These are phyloP conservation scores for Castanea crenata DNA, from an alignment of 306 rosid genomes.

Conservation along the genomic window DNA sequence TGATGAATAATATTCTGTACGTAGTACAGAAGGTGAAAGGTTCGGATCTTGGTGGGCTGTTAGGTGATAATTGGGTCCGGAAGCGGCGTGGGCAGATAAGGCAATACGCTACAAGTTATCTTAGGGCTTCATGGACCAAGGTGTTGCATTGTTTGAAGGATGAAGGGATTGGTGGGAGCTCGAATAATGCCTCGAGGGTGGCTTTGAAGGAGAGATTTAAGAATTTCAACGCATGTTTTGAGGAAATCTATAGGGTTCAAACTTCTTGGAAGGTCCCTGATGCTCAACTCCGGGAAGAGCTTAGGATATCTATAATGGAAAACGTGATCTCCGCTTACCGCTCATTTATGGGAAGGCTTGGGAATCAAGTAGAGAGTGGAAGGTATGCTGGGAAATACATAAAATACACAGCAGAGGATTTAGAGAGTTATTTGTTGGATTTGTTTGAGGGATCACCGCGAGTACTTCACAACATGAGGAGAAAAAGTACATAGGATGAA, in stretches of 20 bases:
- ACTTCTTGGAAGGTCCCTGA: conserved; percentile 94
- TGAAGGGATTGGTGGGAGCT: conserved; percentile 83
- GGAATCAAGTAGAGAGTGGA: conserved; percentile 79
- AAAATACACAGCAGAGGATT: conserved; percentile 81
- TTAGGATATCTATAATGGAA: conserved; percentile 80
- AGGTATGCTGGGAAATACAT: conserved; percentile 80
- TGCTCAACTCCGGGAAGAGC: conserved; percentile 86
- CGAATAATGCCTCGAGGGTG: conserved; percentile 70
- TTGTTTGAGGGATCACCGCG: conserved; percentile 83
- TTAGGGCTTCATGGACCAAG: conserved; percentile 93
- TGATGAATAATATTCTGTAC: conserved; percentile 85
- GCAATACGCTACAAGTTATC: conserved; percentile 83
- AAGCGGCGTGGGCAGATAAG: conserved; percentile 81
- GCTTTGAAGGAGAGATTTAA: conserved; percentile 94
- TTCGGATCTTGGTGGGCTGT: conserved; percentile 70
- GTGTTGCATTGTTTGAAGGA: conserved; percentile 84
- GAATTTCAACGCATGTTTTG: conserved; percentile 83
- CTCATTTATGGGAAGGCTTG: conserved; percentile 81
- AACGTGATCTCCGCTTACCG: conserved; percentile 97
- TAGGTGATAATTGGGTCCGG: conserved; percentile 89
- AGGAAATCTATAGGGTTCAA: conserved; percentile 81
- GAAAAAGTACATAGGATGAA: conserved; percentile 66
- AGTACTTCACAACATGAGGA: conserved; percentile 46
- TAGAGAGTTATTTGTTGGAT: conserved; percentile 71
- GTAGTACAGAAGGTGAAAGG: conserved; percentile 83